Conservation (phyloP, 257 asterid genomes). For the Asclepias syriaca region DNA sequence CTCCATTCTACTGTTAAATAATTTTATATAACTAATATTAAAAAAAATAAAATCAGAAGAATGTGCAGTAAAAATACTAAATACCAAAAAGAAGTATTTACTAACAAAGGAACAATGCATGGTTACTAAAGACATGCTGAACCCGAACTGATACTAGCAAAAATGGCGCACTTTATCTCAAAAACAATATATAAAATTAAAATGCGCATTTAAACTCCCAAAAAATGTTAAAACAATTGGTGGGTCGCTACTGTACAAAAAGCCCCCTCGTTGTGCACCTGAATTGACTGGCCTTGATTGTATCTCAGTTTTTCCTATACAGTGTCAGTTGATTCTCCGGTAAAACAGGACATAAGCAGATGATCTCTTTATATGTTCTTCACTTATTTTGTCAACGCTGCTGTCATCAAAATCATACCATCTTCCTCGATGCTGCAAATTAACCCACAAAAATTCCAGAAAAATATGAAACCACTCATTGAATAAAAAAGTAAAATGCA, state of each 20-base stretch:
- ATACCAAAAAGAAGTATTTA: too few relatives aligned
- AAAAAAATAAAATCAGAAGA: too few relatives aligned
- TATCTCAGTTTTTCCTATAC: not conserved
- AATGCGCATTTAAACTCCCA: not conserved
- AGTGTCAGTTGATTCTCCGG: conserved; percentile 37
- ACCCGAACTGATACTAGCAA: not conserved
- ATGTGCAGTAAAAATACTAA: too few relatives aligned
- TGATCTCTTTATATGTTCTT: conserved; percentile 47
- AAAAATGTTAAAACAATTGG: not conserved
- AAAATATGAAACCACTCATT: not conserved
- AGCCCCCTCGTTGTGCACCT: not conserved
- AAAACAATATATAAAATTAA: too few relatives aligned
- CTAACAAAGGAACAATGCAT: too few relatives aligned
- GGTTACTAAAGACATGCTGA: too few relatives aligned
- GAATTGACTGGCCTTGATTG: not conserved
- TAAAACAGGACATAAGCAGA: conserved; percentile 79
- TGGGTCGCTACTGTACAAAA: too few relatives aligned
- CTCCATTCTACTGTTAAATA: too few relatives aligned
- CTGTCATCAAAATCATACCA: conserved; percentile 75
- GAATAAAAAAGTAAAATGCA: not conserved
- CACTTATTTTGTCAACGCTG: conserved; percentile 29
- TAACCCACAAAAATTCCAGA: not conserved
- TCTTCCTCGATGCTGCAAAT: conserved; percentile 44
- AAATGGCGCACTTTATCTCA: not conserved
- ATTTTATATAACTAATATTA: too few relatives aligned